Evolutionary conservation across 73 alveolate genomes (phyloP).

Genomic region (Durusdinium trenchii): DNA sequence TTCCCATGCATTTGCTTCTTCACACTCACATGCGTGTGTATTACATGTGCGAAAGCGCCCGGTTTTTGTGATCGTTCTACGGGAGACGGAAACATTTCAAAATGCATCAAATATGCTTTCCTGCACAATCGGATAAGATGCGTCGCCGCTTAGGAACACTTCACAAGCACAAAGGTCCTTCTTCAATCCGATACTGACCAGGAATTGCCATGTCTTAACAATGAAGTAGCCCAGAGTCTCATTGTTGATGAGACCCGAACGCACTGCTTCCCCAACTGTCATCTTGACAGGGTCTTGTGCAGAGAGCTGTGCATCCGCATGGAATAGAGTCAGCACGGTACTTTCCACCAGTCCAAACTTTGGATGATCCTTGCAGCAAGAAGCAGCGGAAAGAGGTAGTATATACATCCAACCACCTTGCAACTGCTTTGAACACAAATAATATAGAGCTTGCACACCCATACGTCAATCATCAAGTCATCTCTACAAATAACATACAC

Average conservation of each 20-base stretch:
- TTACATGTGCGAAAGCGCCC: no score
- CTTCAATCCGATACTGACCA: constrained; percentile 74
- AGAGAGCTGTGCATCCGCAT: constrained; percentile 82
- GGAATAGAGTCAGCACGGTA: constrained; percentile 78
- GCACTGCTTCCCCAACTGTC: constrained; percentile 91
- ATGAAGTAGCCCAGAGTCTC: constrained; percentile 99
- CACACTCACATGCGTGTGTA: no score
- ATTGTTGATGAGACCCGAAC: constrained; percentile 97
- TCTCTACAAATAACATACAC: no score
- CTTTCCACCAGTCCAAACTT: constrained; percentile 54
- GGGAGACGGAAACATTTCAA: no score
- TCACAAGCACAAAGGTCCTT: constrained; percentile 13
- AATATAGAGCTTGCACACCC: no score
- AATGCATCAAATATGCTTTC: no score
- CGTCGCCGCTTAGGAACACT: no score
- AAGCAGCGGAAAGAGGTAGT: not conserved
- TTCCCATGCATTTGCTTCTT: no score
- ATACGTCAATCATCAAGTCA: no score
- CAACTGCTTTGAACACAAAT: not conserved
- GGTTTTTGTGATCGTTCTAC: no score
- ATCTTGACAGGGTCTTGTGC: constrained; percentile 91
- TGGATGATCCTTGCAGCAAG: constrained; percentile 49
- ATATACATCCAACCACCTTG: not conserved
- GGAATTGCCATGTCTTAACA: constrained; percentile 97
- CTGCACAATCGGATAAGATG: no score